Conservation (phyloP, 805 yeast genomes). For the Pichia thaimueangensis region DNA sequence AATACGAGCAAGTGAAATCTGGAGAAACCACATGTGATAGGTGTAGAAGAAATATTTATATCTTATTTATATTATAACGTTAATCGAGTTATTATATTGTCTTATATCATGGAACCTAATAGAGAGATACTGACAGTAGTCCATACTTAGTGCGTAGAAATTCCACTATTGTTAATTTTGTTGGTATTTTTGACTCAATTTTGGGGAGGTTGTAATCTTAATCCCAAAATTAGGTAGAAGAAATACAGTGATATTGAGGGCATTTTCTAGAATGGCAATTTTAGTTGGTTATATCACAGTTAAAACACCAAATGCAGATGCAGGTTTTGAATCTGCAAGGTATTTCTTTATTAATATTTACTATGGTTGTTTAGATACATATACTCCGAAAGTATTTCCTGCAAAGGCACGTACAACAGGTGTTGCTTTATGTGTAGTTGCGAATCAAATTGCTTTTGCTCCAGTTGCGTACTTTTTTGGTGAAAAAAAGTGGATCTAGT, state of each 20-base stretch:
- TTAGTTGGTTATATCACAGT: slow-evolving; percentile 60
- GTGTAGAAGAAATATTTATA: too few relatives aligned
- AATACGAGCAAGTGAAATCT: too few relatives aligned
- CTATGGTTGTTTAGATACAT: slow-evolving; percentile 57
- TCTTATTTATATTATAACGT: too few relatives aligned
- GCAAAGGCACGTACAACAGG: slow-evolving; percentile 51
- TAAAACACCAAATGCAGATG: slow-evolving; percentile 47
- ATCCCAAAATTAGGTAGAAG: slow-evolving; percentile 43
- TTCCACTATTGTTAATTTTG: slow-evolving; percentile 39
- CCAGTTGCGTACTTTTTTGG: slow-evolving; percentile 53
- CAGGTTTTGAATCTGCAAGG: slow-evolving; percentile 43
- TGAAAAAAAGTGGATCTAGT: slow-evolving; percentile 37
- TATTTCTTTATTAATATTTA: slow-evolving; percentile 43
- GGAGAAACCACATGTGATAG: too few relatives aligned
- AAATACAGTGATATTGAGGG: slow-evolving; percentile 49
- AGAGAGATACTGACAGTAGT: slow-evolving; percentile 36
- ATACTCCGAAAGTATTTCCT: slow-evolving; percentile 61
- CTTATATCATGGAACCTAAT: too few relatives aligned
- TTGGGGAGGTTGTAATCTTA: slow-evolving; percentile 38
- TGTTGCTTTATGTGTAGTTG: slow-evolving; percentile 52
- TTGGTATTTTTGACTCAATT: slow-evolving; percentile 48
- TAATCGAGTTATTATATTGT: too few relatives aligned
- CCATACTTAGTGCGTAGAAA: slow-evolving; percentile 40
- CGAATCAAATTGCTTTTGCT: slow-evolving; percentile 46
- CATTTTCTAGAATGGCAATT: slow-evolving; percentile 48